Conservation (phyloP, 179 eudicot species). For the Gypsophila paniculata region DNA sequence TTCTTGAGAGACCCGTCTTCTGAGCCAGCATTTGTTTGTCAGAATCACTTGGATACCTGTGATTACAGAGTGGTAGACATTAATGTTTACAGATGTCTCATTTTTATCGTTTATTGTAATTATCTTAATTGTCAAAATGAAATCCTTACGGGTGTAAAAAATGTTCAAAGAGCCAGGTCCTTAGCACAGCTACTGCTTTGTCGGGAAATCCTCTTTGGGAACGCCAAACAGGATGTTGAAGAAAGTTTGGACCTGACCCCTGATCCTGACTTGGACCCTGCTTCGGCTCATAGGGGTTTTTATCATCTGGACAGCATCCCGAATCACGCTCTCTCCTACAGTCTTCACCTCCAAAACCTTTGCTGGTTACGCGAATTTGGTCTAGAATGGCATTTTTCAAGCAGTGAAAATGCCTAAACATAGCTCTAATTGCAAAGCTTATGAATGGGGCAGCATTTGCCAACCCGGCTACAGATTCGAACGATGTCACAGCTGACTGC, state of each 20-base stretch:
- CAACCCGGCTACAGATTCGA: conserved; percentile 46
- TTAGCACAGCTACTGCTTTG: conserved; percentile 41
- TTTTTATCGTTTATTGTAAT: no score
- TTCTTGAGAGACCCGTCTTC: conserved; percentile 46
- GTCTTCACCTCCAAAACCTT: conserved; percentile 23
- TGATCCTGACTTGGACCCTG: conserved; percentile 15
- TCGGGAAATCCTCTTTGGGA: conserved; percentile 52
- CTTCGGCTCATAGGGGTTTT: conserved; percentile 22
- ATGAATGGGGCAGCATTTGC: conserved; percentile 48
- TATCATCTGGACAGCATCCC: conserved; percentile 29
- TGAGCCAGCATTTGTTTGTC: conserved; percentile 52
- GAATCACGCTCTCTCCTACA: conserved; percentile 25
- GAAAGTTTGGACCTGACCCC: conserved; percentile 20
- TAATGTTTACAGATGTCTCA: not conserved
- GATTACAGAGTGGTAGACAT: not conserved
- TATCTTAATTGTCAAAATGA: not conserved
- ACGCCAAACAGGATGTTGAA: conserved; percentile 45
- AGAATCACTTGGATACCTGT: conserved; percentile 47
- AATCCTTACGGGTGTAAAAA: conserved; percentile 45
- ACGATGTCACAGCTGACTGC: conserved; percentile 50
- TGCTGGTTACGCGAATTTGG: conserved; percentile 35
- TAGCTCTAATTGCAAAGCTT: conserved; percentile 36
- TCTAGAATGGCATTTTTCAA: conserved; percentile 45
- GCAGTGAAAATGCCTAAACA: conserved; percentile 46
- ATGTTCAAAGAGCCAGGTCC: conserved; percentile 46